phyloP scores from a whole-genome alignment of 768 basidiomycete species.

The Rhizopogon vesiculosus region DNA sequence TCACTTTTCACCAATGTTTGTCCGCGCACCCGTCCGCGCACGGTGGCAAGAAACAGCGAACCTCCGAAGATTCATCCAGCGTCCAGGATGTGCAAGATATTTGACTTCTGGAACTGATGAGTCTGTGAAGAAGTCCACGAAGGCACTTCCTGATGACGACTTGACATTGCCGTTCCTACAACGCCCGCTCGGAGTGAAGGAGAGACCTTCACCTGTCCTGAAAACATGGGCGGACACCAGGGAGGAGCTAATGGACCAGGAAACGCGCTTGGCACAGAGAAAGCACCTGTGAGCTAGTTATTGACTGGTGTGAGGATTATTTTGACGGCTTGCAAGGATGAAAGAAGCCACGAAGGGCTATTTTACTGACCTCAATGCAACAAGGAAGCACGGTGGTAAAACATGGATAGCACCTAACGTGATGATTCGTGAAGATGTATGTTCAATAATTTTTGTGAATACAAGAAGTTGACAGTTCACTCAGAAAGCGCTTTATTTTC shows the following conservation, averaged over 20 bases:
- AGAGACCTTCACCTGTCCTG: slow-evolving; percentile 56
- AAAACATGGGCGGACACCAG: slow-evolving; percentile 58
- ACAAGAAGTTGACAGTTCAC: not conserved
- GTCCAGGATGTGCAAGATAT: slow-evolving; percentile 1
- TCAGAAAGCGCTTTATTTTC: slow-evolving; percentile 90
- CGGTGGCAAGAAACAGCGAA: slow-evolving; percentile 6
- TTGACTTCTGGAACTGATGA: not conserved
- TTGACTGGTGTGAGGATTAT: not conserved
- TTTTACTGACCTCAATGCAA: slow-evolving; percentile 82
- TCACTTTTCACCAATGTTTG: slow-evolving; percentile 10
- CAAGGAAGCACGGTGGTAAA: slow-evolving; percentile 83
- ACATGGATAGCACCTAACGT: slow-evolving; percentile 90
- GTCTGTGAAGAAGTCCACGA: not conserved
- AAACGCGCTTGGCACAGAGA: slow-evolving; percentile 66
- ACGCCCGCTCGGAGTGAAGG: slow-evolving; percentile 73
- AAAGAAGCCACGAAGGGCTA: slow-evolving; percentile 75
- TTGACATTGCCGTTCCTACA: slow-evolving; percentile 36
- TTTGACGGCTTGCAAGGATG: slow-evolving; percentile 33
- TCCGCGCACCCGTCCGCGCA: slow-evolving; percentile 14
- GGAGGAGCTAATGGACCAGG: slow-evolving; percentile 68
- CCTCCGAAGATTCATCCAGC: slow-evolving; percentile 1
- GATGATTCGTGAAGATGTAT: slow-evolving; percentile 85
- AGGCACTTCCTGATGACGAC: not conserved
- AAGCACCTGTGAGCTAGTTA: slow-evolving; percentile 43
- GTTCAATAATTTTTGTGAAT: slow-evolving; percentile 23